These are phyloP conservation scores for Myrica gale DNA, from an alignment of 306 rosid genomes.

Conservation along the genomic window DNA sequence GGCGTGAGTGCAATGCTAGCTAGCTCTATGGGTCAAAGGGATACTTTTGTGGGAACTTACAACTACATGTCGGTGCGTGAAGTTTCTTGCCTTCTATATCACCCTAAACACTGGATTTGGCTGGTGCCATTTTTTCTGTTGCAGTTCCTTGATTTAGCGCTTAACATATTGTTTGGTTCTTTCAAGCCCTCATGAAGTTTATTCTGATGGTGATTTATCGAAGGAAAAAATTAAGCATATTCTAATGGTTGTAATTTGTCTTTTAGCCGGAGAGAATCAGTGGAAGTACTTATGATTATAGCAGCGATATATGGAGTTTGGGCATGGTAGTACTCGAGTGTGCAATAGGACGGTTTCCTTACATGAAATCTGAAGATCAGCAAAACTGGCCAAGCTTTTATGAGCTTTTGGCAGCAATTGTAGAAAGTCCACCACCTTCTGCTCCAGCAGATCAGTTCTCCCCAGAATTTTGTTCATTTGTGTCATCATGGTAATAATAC, in stretches of 20 bases:
- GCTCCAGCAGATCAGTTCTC: slow-evolving; percentile 97
- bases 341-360: slow-evolving; percentile 95
- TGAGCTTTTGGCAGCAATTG: slow-evolving; percentile 90
- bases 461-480: slow-evolving; percentile 89
- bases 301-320: slow-evolving; percentile 97
- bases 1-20: slow-evolving; percentile 98
- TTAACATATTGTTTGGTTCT: background rate
- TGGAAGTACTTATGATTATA: slow-evolving; percentile 85
- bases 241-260: slow-evolving; percentile 25
- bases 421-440: slow-evolving; percentile 85
- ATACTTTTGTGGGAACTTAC: slow-evolving; percentile 96
- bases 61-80: slow-evolving; percentile 98
- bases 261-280: slow-evolving; percentile 92
- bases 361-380: slow-evolving; percentile 84
- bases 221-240: background rate
- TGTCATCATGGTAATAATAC: slow-evolving; percentile 74
- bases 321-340: slow-evolving; percentile 98
- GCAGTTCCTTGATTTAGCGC: slow-evolving; percentile 1
- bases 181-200: slow-evolving; percentile 5
- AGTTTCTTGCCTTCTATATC: slow-evolving; percentile 24
- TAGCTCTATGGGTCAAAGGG: slow-evolving; percentile 95
- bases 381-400: slow-evolving; percentile 89
- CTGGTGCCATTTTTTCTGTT: background rate
- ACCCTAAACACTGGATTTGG: slow-evolving; percentile 3
- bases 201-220: background rate